These are phyloP conservation scores for Nakazawaea anatomiae DNA, from an alignment of 805 yeast genomes.

Conservation along the genomic window DNA sequence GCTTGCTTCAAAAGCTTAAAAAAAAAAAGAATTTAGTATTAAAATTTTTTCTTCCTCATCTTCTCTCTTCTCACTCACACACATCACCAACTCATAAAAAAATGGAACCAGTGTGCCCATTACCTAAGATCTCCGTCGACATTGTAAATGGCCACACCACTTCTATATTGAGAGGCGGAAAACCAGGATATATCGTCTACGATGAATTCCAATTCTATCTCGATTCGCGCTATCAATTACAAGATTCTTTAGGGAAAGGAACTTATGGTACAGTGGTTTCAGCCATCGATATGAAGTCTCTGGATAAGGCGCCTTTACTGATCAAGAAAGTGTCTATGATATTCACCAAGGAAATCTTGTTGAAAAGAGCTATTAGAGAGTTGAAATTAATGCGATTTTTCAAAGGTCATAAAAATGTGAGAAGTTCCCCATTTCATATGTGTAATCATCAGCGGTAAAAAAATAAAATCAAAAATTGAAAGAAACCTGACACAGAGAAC, in stretches of 20 bases:
- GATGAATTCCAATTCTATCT: conserved; percentile 57
- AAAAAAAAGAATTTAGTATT: too few species aligned
- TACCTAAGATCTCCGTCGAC: neutral
- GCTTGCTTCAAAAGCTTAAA: too few species aligned
- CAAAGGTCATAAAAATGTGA: conserved; percentile 74
- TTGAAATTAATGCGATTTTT: conserved; percentile 74
- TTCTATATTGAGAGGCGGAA: conserved; percentile 5
- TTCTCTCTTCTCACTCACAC: neutral
- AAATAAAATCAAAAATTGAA: neutral
- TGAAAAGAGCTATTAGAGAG: conserved; percentile 81
- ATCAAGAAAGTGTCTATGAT: conserved; percentile 76
- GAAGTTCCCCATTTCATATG: neutral
- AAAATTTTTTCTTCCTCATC: too few species aligned
- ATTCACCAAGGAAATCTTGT: conserved; percentile 56
- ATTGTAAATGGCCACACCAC: conserved; percentile 3
- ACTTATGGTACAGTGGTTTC: conserved; percentile 84
- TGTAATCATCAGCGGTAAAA: neutral
- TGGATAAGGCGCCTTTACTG: conserved; percentile 45
- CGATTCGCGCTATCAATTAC: conserved; percentile 53
- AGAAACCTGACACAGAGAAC: conserved; percentile 33
- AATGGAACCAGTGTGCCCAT: neutral
- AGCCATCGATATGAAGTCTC: conserved; percentile 48
- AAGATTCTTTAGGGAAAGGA: conserved; percentile 68
- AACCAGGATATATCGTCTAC: conserved; percentile 25
- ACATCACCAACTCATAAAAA: neutral